These are phyloP conservation scores for Mrakia gelida DNA, from an alignment of 768 basidiomycete species.

Conservation along the genomic window DNA sequence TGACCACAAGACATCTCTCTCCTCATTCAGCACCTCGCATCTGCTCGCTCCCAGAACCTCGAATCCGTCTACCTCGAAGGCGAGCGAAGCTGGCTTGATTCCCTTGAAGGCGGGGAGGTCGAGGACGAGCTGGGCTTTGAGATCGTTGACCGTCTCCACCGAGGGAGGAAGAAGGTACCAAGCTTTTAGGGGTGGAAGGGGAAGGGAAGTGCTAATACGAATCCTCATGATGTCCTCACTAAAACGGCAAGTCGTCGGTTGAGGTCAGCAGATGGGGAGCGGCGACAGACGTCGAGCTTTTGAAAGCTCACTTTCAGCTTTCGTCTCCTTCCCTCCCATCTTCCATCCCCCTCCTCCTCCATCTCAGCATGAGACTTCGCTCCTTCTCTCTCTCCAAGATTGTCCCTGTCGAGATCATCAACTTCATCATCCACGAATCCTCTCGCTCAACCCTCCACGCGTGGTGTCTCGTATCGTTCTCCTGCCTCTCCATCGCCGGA, in stretches of 20 bases:
- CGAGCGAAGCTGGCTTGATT: neutral
- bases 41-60: conserved; percentile 2
- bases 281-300: too few relatives aligned
- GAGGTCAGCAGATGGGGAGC: too few relatives aligned
- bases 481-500: too few relatives aligned
- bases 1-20: conserved; percentile 26
- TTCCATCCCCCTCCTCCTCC: too few relatives aligned
- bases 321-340: too few relatives aligned
- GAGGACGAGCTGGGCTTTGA: conserved; percentile 13
- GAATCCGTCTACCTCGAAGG: conserved; percentile 24
- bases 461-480: too few relatives aligned
- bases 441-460: too few relatives aligned
- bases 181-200: conserved; percentile 20
- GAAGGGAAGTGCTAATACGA: neutral
- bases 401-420: too few relatives aligned
- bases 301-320: too few relatives aligned
- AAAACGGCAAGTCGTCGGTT: neutral
- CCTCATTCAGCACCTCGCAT: conserved; percentile 19
- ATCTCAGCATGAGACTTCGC: too few relatives aligned
- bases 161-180: conserved; percentile 18
- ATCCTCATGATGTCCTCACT: neutral
- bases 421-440: too few relatives aligned
- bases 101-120: conserved; percentile 1
- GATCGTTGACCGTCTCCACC: conserved; percentile 16
- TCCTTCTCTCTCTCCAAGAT: too few relatives aligned